Percentiles rank a stretch among this genome's conserved stretches.
These are phyloP conservation scores for Parietichytrium sp. DNA, from an alignment of 108 stramenopile species.

Conservation along the genomic window DNA sequence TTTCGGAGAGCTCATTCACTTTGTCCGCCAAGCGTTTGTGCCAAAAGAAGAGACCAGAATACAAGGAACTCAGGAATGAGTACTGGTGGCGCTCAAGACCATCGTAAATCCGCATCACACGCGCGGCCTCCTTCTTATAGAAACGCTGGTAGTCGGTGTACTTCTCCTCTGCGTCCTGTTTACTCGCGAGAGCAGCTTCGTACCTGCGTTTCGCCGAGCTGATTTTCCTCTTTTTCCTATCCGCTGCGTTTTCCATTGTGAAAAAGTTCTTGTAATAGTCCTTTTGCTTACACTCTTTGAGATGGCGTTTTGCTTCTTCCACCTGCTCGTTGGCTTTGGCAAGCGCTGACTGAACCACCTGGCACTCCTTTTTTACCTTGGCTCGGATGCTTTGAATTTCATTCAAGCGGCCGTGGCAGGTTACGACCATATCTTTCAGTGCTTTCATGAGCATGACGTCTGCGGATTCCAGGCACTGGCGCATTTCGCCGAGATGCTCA, in stretches of 20 bases:
- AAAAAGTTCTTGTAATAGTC: background rate
- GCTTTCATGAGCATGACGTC: background rate
- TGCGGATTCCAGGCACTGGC: background rate
- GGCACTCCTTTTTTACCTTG: background rate
- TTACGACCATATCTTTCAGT: background rate
- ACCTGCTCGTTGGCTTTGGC: background rate
- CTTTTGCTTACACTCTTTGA: background rate
- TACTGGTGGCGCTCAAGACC: slow-evolving; percentile 8
- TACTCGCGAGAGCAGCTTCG: background rate
- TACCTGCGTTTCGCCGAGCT: background rate
- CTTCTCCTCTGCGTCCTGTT: background rate
- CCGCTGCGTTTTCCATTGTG: background rate
- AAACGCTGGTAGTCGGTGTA: background rate
- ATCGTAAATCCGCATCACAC: slow-evolving; percentile 25
- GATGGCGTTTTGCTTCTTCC: background rate
- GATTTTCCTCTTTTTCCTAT: slow-evolving; percentile 5
- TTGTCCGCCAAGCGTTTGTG: background rate
- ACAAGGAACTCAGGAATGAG: slow-evolving; percentile 16
- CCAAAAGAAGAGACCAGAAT: background rate
- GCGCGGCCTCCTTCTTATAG: slow-evolving; percentile 12
- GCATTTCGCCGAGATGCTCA: background rate
- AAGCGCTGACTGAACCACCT: background rate
- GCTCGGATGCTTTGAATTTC: background rate
- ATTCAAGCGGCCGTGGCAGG: background rate
- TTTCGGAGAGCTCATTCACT: background rate